Evolutionary conservation across 352 stramenopile species (phyloP), one percentile per base, ranked within the genome.

Genomic region (Halophytophthora polymorphica): DNA sequence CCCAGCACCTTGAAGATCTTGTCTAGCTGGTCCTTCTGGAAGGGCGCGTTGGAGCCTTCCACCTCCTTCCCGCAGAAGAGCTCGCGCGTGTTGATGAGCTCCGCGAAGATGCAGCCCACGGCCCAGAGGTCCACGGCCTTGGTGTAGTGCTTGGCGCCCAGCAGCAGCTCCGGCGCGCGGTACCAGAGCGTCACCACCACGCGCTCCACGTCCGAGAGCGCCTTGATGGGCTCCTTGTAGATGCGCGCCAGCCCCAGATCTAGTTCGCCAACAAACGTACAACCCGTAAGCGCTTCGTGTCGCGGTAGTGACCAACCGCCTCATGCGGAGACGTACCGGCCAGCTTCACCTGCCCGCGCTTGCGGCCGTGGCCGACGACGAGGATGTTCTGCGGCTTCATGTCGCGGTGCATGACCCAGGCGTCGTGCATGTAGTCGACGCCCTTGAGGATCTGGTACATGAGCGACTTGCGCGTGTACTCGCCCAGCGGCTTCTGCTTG

Each of bases 101-200:
- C 94, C 3, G 83, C 96, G 34, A 99, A 95, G 64, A 99, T 98
- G 56, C 95, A 98, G 14, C 96, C 96, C 0, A 96, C 86, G 7
- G 90, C 92, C 95, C 95, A 99, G 59, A 99, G 86, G 61, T 99
- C 96, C n/a, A 99, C 90, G 10, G 90, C 76, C 39, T 94, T 90
- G 15, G 89, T 97, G 66, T 99, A 99, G 52, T 95, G 78, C 50
- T 92, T 89, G 14, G 83, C 82, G 15, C 95, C 96, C 1, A 98
- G 63, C 25, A 98, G 66, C 22, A 98, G 75, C 67, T 98, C 96
- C 1, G 93, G 93, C 6, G 94, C 92, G 10, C 95, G 81, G 53
- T 98, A 98, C 96, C 93, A 98, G 5, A 98, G 74, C 23, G 94
- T 98, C 46, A 99, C 96, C 15, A 99, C 96, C 38, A 98, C 82